Evolutionary conservation across 345 rosid genomes (phyloP).

Genomic region (Eucalyptus pauciflora): DNA sequence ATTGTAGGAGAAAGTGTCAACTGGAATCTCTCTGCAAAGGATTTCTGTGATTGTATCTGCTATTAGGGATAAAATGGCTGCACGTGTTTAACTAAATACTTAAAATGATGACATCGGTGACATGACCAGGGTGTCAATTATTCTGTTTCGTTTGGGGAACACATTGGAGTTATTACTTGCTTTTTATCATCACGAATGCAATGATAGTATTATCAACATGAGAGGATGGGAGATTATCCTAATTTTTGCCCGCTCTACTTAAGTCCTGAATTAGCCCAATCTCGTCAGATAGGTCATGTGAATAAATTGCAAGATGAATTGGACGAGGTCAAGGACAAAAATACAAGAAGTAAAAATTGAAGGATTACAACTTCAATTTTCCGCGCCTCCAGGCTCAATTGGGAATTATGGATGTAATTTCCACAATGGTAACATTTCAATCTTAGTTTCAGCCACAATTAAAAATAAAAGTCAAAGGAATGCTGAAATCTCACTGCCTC

Average conservation of each 20-base stretch:
- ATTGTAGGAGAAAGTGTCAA: background rate
- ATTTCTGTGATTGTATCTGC: background rate
- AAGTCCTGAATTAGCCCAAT: background rate
- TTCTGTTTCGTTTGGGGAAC: background rate
- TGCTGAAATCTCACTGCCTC: background rate
- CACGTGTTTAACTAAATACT: background rate
- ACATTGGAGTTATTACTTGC: background rate
- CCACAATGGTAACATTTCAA: background rate
- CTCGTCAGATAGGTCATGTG: background rate
- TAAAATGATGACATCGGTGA: background rate
- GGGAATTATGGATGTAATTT: background rate
- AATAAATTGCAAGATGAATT: background rate
- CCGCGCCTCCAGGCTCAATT: background rate
- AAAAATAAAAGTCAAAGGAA: background rate
- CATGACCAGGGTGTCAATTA: background rate
- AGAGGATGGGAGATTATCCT: background rate
- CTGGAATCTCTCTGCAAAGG: background rate
- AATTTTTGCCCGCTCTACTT: background rate
- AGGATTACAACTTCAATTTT: background rate
- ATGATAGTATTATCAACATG: background rate
- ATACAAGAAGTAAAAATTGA: background rate
- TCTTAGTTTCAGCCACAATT: background rate
- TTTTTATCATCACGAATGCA: background rate
- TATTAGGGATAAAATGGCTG: background rate
- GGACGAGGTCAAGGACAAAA: background rate